Percentiles rank a stretch among this genome's conserved stretches.
phyloP scores from a whole-genome alignment of 768 basidiomycete species.

The Paxillus involutus region DNA sequence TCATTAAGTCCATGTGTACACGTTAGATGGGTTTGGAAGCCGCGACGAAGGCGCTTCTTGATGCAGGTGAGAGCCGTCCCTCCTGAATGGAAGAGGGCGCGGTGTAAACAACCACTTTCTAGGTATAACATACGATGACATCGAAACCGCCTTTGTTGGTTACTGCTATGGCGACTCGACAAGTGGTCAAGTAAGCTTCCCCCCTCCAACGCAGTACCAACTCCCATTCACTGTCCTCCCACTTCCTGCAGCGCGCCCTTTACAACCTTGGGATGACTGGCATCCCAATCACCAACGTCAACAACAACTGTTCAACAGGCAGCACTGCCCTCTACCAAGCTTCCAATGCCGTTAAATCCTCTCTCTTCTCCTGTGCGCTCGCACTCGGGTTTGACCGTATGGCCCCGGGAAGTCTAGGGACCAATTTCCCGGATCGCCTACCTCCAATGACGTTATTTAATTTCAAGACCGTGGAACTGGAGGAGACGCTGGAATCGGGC shows the following conservation, averaged over 20 bases:
- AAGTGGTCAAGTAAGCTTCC: constrained; percentile 57
- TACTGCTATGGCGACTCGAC: constrained; percentile 83
- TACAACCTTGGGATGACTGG: constrained; percentile 83
- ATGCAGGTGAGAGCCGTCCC: constrained; percentile 56
- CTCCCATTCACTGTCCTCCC: not conserved
- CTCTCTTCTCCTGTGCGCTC: constrained; percentile 69
- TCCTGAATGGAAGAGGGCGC: not conserved
- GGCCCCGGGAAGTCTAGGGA: constrained; percentile 70
- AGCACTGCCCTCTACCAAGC: constrained; percentile 77
- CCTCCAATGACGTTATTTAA: constrained; percentile 50
- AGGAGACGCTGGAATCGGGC: constrained; percentile 43
- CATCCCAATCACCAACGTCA: constrained; percentile 84
- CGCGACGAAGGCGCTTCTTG: constrained; percentile 81
- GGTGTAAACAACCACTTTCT: not conserved
- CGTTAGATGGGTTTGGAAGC: constrained; percentile 84
- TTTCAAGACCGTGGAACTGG: constrained; percentile 46
- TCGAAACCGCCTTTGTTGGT: constrained; percentile 75
- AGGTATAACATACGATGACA: constrained; percentile 82
- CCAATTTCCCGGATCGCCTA: constrained; percentile 55
- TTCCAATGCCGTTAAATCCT: constrained; percentile 67
- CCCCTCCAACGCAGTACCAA: not conserved
- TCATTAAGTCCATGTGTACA: not conserved
- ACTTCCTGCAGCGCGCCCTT: constrained; percentile 55
- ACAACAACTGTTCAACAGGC: constrained; percentile 87
- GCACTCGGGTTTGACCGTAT: constrained; percentile 89